Evolutionary conservation across 148 eudicot species (phyloP), one percentile per base, ranked within the genome.

Genomic region (Drosera capensis): DNA sequence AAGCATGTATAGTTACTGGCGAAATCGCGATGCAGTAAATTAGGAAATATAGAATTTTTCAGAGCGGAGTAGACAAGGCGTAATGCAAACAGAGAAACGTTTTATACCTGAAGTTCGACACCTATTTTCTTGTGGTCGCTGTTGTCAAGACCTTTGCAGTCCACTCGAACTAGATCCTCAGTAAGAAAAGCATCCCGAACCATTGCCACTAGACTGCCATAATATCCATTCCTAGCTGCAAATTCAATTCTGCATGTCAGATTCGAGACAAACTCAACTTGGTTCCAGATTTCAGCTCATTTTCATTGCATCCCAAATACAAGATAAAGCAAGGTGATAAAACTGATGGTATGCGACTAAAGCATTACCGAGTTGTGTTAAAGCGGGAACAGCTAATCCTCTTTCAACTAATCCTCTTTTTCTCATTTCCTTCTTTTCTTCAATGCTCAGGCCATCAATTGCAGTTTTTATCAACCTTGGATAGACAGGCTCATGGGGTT

Each of bases 121-220:
- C 87, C 93, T 38, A 84, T 70, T 66, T 78, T 90, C 79, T 74
- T 84, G 64, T 73, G 70, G 58, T 84, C 95, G 47, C 87, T 90
- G 59, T 54, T 75, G 26, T 79, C 77, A 44, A 90, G 95, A 47
- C 85, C 87, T 47, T 66, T 52, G 46, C 97, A 84, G 48, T 90
- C 97, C 43, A 90, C 73, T 36, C 97, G 79, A 15, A 90, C 85
- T 51, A 84, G 68, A 68, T 84, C 95, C 38, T 57, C 70, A 18
- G 58, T 55, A 13, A 90, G 79, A 69, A 90, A 90, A 55, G 97
- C 97, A 71, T 90, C 97, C 54, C 93, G 74, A 37, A 90, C 87
- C 97, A 90, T 84, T 1, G 79, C 67, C 48, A 90, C 80, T 31
- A 90, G 80, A 68, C 73, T 64, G 45, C 95, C 95, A 62, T 84